Conservation (phyloP, 257 asterid species). For the Thymus quinquecostatus region DNA sequence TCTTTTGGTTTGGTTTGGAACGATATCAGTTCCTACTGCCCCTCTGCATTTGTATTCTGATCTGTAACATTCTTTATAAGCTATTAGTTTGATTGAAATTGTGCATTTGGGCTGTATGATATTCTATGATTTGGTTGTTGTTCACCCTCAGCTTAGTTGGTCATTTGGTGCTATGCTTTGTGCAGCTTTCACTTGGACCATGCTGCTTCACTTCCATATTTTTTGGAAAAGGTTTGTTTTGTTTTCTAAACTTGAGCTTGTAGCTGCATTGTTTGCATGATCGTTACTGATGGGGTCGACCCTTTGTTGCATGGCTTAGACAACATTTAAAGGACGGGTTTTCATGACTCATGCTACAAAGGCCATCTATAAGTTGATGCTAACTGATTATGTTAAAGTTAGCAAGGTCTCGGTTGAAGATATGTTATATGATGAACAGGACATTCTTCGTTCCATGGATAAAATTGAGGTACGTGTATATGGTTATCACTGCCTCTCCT, state of each 20-base stretch:
- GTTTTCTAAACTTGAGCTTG: conserved; percentile 30
- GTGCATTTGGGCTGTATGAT: not conserved
- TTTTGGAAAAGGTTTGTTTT: conserved; percentile 84
- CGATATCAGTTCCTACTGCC: conserved; percentile 1
- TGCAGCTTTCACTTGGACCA: conserved; percentile 99
- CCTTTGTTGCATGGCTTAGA: conserved; percentile 49
- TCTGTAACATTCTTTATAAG: not conserved
- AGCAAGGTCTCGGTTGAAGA: conserved; percentile 99
- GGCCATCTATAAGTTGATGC: conserved; percentile 91
- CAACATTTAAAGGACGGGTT: conserved; percentile 87
- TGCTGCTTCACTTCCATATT: conserved; percentile 99
- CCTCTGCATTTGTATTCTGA: not conserved
- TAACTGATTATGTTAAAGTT: conserved; percentile 90
- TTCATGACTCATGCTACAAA: conserved; percentile 98
- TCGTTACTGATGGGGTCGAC: conserved; percentile 30
- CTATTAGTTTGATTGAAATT: not conserved
- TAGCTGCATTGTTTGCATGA: conserved; percentile 20
- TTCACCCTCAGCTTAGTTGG: conserved; percentile 6
- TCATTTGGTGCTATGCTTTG: conserved; percentile 25
- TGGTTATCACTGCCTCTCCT: conserved; percentile 18
- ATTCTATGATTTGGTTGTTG: conserved; percentile 18
- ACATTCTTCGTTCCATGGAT: conserved; percentile 83
- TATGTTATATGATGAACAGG: conserved; percentile 87
- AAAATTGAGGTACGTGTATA: conserved; percentile 76
- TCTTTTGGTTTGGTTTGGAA: not conserved